These are phyloP conservation scores for Jackrogersella multiformis DNA, from an alignment of 495 filamentous ascomycete genomes.

Conservation along the genomic window DNA sequence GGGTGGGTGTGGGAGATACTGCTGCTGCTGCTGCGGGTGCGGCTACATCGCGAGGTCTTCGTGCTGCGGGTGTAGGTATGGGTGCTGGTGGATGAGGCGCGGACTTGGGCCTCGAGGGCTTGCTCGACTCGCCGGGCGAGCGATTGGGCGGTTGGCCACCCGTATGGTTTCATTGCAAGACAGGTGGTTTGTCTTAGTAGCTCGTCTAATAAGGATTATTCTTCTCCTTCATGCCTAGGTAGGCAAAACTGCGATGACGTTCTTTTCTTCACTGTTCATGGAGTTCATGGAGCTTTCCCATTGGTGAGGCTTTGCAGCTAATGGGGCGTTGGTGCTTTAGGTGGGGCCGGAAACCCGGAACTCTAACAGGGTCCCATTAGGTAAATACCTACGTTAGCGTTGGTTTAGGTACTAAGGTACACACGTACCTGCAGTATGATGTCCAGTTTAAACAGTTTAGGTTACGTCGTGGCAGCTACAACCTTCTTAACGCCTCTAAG, in stretches of 20 bases:
- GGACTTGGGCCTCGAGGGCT: slow-evolving; percentile 39
- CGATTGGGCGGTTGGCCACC: slow-evolving; percentile 24
- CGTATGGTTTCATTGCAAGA: slow-evolving; percentile 32
- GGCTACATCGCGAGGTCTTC: slow-evolving; percentile 22
- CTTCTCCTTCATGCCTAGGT: neutral
- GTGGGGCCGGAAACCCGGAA: slow-evolving; percentile 15
- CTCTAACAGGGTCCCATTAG: neutral
- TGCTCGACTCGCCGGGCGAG: slow-evolving; percentile 39
- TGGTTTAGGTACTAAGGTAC: neutral
- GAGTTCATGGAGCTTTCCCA: slow-evolving; percentile 18
- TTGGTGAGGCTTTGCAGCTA: slow-evolving; percentile 16
- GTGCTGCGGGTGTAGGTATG: slow-evolving; percentile 19
- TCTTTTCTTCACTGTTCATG: slow-evolving; percentile 27
- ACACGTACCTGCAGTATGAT: slow-evolving; percentile 1
- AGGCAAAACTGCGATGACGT: slow-evolving; percentile 12
- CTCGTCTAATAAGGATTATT: neutral
- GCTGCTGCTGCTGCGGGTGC: too few species aligned
- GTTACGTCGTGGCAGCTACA: neutral
- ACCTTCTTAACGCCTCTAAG: neutral
- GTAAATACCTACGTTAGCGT: neutral
- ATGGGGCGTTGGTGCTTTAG: neutral
- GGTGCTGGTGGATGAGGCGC: slow-evolving; percentile 4
- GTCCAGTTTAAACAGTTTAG: neutral
- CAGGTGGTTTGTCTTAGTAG: neutral
- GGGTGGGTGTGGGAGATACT: slow-evolving; percentile 11